These are phyloP conservation scores for Candida montana DNA, from an alignment of 805 yeast genomes.

Conservation along the genomic window DNA sequence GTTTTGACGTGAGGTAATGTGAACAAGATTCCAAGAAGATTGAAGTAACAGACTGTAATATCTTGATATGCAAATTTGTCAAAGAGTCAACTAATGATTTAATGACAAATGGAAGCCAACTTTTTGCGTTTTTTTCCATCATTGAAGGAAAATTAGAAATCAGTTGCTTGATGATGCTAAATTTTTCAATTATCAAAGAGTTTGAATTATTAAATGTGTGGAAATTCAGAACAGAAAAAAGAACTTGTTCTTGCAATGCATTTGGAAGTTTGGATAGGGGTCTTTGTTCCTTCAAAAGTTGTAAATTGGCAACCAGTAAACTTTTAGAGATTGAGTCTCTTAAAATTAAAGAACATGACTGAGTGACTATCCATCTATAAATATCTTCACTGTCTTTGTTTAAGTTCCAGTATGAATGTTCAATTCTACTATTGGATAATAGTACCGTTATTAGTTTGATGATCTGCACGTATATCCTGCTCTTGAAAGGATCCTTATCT, in stretches of 20 bases:
- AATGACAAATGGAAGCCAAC: slow-evolving; percentile 19
- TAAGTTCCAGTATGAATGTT: slow-evolving; percentile 7
- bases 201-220: slow-evolving; percentile 17
- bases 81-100: slow-evolving; percentile 7
- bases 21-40: slow-evolving; percentile 4
- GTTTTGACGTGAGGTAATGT: slow-evolving; percentile 12
- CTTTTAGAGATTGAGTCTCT: slow-evolving; percentile 17
- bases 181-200: slow-evolving; percentile 19
- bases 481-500: slow-evolving; percentile 17
- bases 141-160: slow-evolving; percentile 14
- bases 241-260: slow-evolving; percentile 16
- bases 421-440: slow-evolving; percentile 13
- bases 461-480: slow-evolving; percentile 22
- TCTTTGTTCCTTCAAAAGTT: slow-evolving; percentile 22
- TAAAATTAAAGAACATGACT: slow-evolving; percentile 12
- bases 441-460: slow-evolving; percentile 15
- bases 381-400: slow-evolving; percentile 4
- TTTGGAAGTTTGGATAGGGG: slow-evolving; percentile 7
- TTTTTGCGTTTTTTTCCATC: slow-evolving; percentile 25
- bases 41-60: slow-evolving; percentile 6
- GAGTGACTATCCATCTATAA: slow-evolving; percentile 15
- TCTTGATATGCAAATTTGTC: slow-evolving; percentile 7
- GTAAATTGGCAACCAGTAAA: slow-evolving; percentile 21
- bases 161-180: slow-evolving; percentile 18
- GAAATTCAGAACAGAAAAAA: slow-evolving; percentile 20